Base-by-base conservation (phyloP, 2,329 filamentous ascomycete species). In the Teratosphaeria viscida region DNA sequence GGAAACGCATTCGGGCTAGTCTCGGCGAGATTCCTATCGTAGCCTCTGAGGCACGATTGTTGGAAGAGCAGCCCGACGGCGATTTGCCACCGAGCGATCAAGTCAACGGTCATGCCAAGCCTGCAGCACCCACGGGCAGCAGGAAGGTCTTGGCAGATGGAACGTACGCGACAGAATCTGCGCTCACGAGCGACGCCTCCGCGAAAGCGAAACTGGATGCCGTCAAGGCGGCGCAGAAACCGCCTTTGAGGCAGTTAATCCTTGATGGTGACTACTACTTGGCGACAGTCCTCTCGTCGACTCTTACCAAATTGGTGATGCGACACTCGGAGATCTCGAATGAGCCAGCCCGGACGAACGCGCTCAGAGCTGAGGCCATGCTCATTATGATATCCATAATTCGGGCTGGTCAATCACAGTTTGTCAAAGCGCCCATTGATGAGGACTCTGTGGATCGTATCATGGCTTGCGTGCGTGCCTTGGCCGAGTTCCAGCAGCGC, bases 311-410 rank as follows among this genome's bases (percentile, higher is more conserved):
- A 78, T 82, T 99, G 58, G 94, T 99, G 56, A 96, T 99, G 91
- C 89, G 94, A 57, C 91, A 97, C 73, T 88, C 90, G 1, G 92
- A 97, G 72, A 92, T 97, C 61, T 96, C 92, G 1, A 79, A 87
- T 27, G 92, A 96, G 68, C 76, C 81, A 52, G 89, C 89, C 52
- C 87, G 94, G 47, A 97, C 92, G 34, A 99, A 99, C 68, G 92
- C 92, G 34, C 82, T 99, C 29, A 88, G 90, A 56, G 94, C 94
- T 3, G 94, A 99, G 75, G 94, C 94, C 53, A 99, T 99, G 94
- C 82, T 99, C 57, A 97, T 99, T 72, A 96, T 97, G 92, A 96
- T 99, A 68, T 97, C 94, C 5, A 95, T 99, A 66, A 90, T 99
- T 66, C 91, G 94, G 56, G 94, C 96, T 62, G 94, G 94, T 49